Percentiles rank a stretch among this genome's conserved stretches.
Evolutionary conservation across 257 asterid genomes (phyloP).

Genomic region (Solanum virginianum): DNA sequence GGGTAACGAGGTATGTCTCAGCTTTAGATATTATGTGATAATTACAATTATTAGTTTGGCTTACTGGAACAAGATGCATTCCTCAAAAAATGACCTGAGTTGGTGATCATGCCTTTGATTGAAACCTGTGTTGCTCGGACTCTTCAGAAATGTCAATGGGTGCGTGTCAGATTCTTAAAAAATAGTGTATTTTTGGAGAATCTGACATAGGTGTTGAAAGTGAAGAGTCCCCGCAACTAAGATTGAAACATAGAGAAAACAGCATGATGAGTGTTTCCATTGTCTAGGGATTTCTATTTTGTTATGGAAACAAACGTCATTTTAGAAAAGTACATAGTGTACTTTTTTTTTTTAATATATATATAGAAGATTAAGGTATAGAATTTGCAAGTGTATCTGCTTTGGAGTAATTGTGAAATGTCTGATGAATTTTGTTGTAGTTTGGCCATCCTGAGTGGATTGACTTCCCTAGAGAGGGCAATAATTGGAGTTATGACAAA

Average conservation of each 20-base stretch:
- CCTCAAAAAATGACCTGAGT: background rate
- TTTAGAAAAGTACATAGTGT: background rate
- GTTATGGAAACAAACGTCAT: background rate
- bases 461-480: slow-evolving; percentile 98
- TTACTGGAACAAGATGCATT: background rate
- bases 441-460: slow-evolving; percentile 99
- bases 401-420: background rate
- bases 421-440: slow-evolving; percentile 18
- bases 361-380: background rate
- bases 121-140: too few species aligned
- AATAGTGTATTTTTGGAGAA: too few species aligned
- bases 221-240: too few species aligned
- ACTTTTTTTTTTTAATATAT: background rate
- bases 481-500: slow-evolving; percentile 81
- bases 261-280: background rate
- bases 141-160: too few species aligned
- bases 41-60: background rate
- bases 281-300: background rate
- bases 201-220: too few species aligned
- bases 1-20: slow-evolving; percentile 80
- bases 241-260: background rate
- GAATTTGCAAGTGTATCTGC: background rate
- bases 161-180: too few species aligned
- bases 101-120: background rate
- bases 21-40: background rate